Evolutionary conservation across 176 grass and related monocot genomes (phyloP).

Genomic region (Oryza glumipatula): DNA sequence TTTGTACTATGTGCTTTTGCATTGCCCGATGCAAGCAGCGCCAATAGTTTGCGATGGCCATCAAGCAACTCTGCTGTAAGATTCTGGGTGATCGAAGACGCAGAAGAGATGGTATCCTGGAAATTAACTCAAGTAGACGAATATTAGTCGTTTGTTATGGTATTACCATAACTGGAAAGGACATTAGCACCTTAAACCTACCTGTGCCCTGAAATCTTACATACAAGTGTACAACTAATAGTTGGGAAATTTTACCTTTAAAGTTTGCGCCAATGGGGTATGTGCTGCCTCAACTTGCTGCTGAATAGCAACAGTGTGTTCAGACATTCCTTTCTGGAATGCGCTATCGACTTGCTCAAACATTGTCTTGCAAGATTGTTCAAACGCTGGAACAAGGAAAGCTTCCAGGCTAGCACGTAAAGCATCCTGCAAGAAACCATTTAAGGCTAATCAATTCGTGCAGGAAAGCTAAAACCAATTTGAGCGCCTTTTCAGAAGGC

Average conservation of each 20-base stretch:
- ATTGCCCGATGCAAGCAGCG: constrained; percentile 75
- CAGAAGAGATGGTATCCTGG: constrained; percentile 88
- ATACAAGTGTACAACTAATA: constrained; percentile 17
- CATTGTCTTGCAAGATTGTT: constrained; percentile 89
- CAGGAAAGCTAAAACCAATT: constrained; percentile 18
- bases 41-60: constrained; percentile 76
- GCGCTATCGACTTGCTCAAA: constrained; percentile 96
- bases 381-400: constrained; percentile 88
- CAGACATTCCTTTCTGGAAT: constrained; percentile 98
- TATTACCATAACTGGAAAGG: not conserved
- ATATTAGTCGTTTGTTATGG: constrained; percentile 6
- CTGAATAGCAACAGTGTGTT: constrained; percentile 80
- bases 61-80: constrained; percentile 87
- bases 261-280: constrained; percentile 79
- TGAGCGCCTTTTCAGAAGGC: not conserved
- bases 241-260: constrained; percentile 57
- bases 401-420: constrained; percentile 77
- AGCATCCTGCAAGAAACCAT: constrained; percentile 68
- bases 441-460: constrained; percentile 30
- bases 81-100: constrained; percentile 83
- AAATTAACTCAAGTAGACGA: constrained; percentile 31
- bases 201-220: constrained; percentile 15
- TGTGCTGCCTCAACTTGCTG: constrained; percentile 85
- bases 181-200: constrained; percentile 17
- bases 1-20: constrained; percentile 51